Conservation (phyloP, 108 stramenopile species). For the Cyclostephanos tholiformis region DNA sequence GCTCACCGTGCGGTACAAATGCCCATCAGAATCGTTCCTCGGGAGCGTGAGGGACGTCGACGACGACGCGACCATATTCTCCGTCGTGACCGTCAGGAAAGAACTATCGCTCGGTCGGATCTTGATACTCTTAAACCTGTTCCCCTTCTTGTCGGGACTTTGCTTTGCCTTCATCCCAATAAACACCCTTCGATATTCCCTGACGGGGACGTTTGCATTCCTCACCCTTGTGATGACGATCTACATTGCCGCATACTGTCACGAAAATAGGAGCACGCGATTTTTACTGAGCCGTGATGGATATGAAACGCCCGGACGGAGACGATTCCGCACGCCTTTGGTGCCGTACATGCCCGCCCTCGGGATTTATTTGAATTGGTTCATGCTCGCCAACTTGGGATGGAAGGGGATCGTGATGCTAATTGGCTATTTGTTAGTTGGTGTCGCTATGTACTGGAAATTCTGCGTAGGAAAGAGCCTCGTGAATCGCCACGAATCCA, state of each 20-base stretch:
- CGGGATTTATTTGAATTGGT: slow-evolving; percentile 90
- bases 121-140: slow-evolving; percentile 38
- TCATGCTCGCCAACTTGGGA: slow-evolving; percentile 77
- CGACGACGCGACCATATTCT: slow-evolving; percentile 24
- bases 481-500: background rate
- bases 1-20: slow-evolving; percentile 34
- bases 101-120: slow-evolving; percentile 29
- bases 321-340: slow-evolving; percentile 70
- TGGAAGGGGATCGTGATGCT: slow-evolving; percentile 61
- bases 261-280: slow-evolving; percentile 8
- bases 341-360: slow-evolving; percentile 72
- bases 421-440: slow-evolving; percentile 55
- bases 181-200: slow-evolving; percentile 10
- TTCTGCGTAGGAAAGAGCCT: slow-evolving; percentile 5
- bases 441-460: slow-evolving; percentile 49
- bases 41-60: slow-evolving; percentile 16
- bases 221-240: slow-evolving; percentile 26
- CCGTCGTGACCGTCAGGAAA: slow-evolving; percentile 19
- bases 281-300: slow-evolving; percentile 28
- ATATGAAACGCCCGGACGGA: slow-evolving; percentile 22
- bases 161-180: slow-evolving; percentile 25
- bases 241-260: slow-evolving; percentile 27
- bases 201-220: slow-evolving; percentile 20
- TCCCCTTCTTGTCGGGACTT: slow-evolving; percentile 26
- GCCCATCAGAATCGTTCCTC: slow-evolving; percentile 34